Percentiles rank a stretch among this genome's conserved stretches.
Evolutionary conservation across 2,329 filamentous ascomycete species (phyloP).

Genomic region (Exophiala oligosperma): DNA sequence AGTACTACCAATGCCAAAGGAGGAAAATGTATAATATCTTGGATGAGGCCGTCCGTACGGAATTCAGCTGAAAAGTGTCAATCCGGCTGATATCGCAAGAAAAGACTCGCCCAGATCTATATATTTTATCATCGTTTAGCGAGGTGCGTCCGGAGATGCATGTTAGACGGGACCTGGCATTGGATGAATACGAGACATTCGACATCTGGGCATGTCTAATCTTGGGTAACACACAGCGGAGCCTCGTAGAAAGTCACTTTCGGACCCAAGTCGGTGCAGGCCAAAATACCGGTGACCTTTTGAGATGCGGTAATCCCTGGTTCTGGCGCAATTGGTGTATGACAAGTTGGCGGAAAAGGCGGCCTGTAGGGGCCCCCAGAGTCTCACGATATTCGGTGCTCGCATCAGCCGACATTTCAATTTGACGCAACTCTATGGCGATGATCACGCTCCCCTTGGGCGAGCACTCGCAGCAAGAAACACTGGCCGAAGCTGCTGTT

Average conservation of each 20-base stretch:
- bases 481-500: neutral
- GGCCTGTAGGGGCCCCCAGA: neutral
- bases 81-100: neutral
- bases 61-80: no score
- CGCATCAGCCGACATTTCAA: neutral
- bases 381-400: neutral
- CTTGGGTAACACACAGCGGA: conserved; percentile 1
- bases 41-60: neutral
- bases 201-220: conserved; percentile 8
- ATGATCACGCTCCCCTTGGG: neutral
- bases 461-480: neutral
- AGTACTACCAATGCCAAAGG: neutral
- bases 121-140: neutral
- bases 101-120: neutral
- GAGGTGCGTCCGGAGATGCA: conserved; percentile 6
- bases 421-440: neutral
- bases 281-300: neutral
- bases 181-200: neutral
- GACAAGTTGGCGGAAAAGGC: neutral
- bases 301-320: neutral
- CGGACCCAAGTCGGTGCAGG: neutral
- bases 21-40: neutral
- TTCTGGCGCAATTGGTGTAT: neutral
- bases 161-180: neutral
- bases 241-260: neutral